Conservation (phyloP, 2,329 filamentous ascomycete genomes). For the Colletotrichum sidae region DNA sequence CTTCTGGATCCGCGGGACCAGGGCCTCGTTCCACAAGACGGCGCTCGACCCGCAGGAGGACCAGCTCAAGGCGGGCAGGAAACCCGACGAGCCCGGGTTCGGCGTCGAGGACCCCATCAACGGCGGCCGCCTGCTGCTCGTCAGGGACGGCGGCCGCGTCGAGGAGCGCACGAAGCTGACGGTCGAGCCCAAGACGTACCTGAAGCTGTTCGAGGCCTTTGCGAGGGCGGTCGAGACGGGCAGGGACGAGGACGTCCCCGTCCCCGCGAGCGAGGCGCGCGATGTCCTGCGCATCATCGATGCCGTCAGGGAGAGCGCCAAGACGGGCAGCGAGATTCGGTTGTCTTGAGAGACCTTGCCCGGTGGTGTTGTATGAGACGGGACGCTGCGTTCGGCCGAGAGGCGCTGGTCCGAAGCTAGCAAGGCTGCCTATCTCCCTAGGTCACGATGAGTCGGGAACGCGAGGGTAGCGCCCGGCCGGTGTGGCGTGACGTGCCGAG, state of each 20-base stretch:
- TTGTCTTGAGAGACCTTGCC: constrained; percentile 42
- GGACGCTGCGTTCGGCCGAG: too few species aligned
- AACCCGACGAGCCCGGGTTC: constrained; percentile 71
- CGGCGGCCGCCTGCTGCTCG: constrained; percentile 66
- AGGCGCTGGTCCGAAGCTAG: too few species aligned
- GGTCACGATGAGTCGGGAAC: too few species aligned
- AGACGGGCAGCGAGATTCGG: constrained; percentile 57
- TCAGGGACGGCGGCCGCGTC: constrained; percentile 63
- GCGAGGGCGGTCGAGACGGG: constrained; percentile 60
- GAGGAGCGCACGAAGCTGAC: constrained; percentile 65
- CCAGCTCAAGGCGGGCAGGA: constrained; percentile 74
- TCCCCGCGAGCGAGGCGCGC: constrained; percentile 63
- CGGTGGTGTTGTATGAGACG: too few species aligned
- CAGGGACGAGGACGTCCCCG: constrained; percentile 62
- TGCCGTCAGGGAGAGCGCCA: constrained; percentile 62
- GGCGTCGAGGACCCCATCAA: constrained; percentile 72
- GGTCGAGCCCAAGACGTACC: constrained; percentile 74
- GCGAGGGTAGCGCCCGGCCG: neutral
- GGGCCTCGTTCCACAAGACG: constrained; percentile 80
- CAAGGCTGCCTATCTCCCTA: too few species aligned
- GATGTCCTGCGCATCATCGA: constrained; percentile 67
- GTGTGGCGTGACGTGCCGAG: constrained; percentile 15
- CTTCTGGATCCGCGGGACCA: constrained; percentile 81
- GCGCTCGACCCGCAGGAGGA: constrained; percentile 81
- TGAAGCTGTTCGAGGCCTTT: constrained; percentile 71